These are phyloP conservation scores for Syncephalastrum sp. DNA, from an alignment of 371 early-diverging fungal species.

Conservation along the genomic window DNA sequence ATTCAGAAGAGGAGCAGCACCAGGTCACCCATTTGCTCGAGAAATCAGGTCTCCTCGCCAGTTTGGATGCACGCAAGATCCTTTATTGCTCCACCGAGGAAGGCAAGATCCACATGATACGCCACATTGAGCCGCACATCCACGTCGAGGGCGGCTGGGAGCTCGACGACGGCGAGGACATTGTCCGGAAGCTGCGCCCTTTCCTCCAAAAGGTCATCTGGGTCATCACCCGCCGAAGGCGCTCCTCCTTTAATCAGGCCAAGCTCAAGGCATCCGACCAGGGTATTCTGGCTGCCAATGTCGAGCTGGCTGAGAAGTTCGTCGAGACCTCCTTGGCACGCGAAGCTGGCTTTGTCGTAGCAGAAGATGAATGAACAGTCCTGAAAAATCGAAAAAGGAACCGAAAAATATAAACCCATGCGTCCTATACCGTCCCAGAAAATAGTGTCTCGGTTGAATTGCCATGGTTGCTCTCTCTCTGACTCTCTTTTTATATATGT, in stretches of 20 bases:
- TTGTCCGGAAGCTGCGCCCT: slow-evolving; percentile 37
- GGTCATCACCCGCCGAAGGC: slow-evolving; percentile 38
- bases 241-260: slow-evolving; percentile 28
- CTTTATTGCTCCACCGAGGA: slow-evolving; percentile 47
- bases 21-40: slow-evolving; percentile 28
- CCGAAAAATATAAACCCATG: too few relatives aligned
- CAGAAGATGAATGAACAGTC: slow-evolving; percentile 5
- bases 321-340: slow-evolving; percentile 39
- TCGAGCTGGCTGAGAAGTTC: slow-evolving; percentile 41
- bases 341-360: slow-evolving; percentile 23
- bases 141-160: slow-evolving; percentile 58
- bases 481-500: too few relatives aligned
- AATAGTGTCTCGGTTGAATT: too few relatives aligned
- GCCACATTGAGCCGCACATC: slow-evolving; percentile 45
- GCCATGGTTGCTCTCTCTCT: too few relatives aligned
- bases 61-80: slow-evolving; percentile 17
- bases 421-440: too few relatives aligned
- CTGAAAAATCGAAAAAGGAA: too few relatives aligned
- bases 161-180: slow-evolving; percentile 49
- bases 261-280: slow-evolving; percentile 29
- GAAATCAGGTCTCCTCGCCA: slow-evolving; percentile 9
- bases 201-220: slow-evolving; percentile 43
- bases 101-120: slow-evolving; percentile 49
- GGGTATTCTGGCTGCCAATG: slow-evolving; percentile 31
- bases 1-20: slow-evolving; percentile 34